Base-by-base conservation (phyloP, 768 basidiomycete species). In the Leccinum pellstonianum region DNA sequence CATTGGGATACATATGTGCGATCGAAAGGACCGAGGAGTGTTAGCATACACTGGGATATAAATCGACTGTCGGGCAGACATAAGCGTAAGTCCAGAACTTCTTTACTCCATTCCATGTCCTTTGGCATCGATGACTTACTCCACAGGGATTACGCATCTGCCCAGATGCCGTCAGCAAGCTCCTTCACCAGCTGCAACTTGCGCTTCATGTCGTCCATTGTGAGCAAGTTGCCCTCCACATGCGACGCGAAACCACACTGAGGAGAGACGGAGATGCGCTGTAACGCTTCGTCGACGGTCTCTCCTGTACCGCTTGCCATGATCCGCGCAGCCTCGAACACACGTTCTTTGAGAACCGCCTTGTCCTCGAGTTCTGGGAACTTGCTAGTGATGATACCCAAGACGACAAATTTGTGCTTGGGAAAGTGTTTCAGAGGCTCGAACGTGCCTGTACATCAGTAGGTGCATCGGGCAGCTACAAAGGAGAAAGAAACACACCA, bases 341-440 rank as follows among this genome's bases (percentile, higher is more conserved):
- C 41, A 43, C 41, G 41, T n/a, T 43, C 41, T 10, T 4, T n/a
- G 41, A 43, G 17, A 43, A 43, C 17, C 15, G 9, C 41, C 41
- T 73, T 69, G 63, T 80, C 76, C 59, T 83, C 82, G 25, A 83
- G 68, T 56, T 67, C 51, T 0, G 79, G 73, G 57, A 79, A 70
- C 65, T 80, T 81, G 29, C 76, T 77, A 4, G 80, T 79, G 49
- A 81, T 64, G 21, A 81, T 68, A 21, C 79, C 80, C 35, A 81
- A 71, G 35, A 81, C 73, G 53, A 79, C 65, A 6, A 68, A 66
- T 62, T 80, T 80, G 62, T 78, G 65, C 54, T 64, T 70, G 2
- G 76, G 75, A 10, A 76, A 60, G 25, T 66, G 43, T 49, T 53
- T 67, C 23, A 76, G 57, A n/a, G 75, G 75, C 52, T 73, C 73